A percentile compares a stretch with the other conserved stretches of the same genome.
Evolutionary conservation across 148 eudicot species (phyloP).

Genomic region (Fallopia convolvulus): DNA sequence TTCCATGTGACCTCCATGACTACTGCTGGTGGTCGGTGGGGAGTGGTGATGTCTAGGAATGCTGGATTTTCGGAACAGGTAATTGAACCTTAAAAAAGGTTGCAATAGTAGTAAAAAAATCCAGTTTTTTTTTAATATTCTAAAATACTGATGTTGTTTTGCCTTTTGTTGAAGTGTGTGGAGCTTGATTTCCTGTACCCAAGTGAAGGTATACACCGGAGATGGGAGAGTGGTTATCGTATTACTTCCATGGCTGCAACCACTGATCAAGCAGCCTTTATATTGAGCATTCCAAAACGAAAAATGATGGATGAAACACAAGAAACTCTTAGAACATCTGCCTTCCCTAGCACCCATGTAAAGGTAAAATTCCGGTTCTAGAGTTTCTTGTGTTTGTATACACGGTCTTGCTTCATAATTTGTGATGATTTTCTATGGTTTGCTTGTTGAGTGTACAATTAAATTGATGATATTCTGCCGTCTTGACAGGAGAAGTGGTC

Average conservation of each 20-base stretch:
- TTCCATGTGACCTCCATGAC: conserved; percentile 69
- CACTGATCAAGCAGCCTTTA: conserved; percentile 81
- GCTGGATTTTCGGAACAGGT: conserved; percentile 88
- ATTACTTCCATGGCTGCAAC: conserved; percentile 96
- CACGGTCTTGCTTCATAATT: background rate
- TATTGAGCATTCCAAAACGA: conserved; percentile 80
- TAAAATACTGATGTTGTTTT: background rate
- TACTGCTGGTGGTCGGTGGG: conserved; percentile 88
- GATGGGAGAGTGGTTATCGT: conserved; percentile 87
- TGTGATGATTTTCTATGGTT: background rate
- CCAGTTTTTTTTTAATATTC: background rate
- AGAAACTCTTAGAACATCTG: conserved; percentile 84
- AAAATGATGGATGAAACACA: conserved; percentile 85
- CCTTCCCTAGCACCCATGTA: conserved; percentile 89
- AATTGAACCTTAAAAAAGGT: conserved; percentile 32
- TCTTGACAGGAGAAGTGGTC: conserved; percentile 78
- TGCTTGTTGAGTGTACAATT: background rate
- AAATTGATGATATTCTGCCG: background rate
- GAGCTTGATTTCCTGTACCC: conserved; percentile 91
- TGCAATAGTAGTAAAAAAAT: background rate
- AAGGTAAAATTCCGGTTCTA: too few relatives aligned
- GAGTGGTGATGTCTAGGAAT: conserved; percentile 91
- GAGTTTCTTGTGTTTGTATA: too few relatives aligned
- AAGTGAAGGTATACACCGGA: conserved; percentile 85
- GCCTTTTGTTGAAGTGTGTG: conserved; percentile 19